Conservation (phyloP, 441 rosid species). For the California macrophylla region DNA sequence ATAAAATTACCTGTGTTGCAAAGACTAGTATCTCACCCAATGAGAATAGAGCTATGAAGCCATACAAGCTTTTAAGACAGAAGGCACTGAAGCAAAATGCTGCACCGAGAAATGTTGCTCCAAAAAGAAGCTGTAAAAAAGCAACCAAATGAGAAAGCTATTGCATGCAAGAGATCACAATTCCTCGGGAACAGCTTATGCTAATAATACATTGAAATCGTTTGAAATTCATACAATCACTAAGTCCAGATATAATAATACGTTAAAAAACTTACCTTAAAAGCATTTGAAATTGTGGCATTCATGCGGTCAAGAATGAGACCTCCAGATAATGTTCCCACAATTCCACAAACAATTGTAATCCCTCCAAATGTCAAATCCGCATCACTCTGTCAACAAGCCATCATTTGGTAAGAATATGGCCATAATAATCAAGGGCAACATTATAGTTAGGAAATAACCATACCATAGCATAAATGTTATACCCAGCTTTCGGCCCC, state of each 20-base stretch:
- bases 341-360: conserved; percentile 66
- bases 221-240: not conserved
- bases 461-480: conserved; percentile 64
- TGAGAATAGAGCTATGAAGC: conserved; percentile 69
- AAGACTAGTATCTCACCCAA: conserved; percentile 81
- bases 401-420: conserved; percentile 3
- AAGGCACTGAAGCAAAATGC: conserved; percentile 73
- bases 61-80: conserved; percentile 75
- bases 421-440: not conserved
- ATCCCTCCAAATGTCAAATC: conserved; percentile 87
- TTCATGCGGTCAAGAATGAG: conserved; percentile 54
- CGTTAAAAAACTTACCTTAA: conserved; percentile 47
- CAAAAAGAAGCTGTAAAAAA: conserved; percentile 67
- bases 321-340: conserved; percentile 82
- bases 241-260: not conserved
- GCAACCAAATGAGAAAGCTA: not conserved
- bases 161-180: not conserved
- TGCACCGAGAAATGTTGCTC: conserved; percentile 64
- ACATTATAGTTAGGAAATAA: not conserved
- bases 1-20: conserved; percentile 61
- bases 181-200: not conserved
- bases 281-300: conserved; percentile 74
- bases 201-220: not conserved
- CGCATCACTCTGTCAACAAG: conserved; percentile 50
- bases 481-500: conserved; percentile 93